These are phyloP conservation scores for Aegle marmelos DNA, from an alignment of 345 rosid genomes.

Conservation along the genomic window DNA sequence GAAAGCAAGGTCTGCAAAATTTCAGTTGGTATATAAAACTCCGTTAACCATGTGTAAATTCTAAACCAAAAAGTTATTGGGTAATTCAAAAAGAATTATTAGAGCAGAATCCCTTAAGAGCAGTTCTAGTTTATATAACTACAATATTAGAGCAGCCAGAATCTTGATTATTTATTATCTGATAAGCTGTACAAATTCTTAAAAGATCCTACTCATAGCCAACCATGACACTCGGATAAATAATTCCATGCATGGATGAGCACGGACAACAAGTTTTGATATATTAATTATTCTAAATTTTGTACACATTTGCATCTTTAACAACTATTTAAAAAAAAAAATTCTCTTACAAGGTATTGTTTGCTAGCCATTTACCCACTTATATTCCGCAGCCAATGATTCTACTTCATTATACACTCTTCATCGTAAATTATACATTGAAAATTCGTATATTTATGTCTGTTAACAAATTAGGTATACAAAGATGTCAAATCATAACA, in stretches of 20 bases:
- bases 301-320: no score
- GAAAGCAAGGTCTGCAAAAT: not conserved
- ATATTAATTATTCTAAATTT: no score
- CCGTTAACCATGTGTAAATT: not conserved
- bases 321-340: no score
- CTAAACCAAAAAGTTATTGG: not conserved
- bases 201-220: slow-evolving; percentile 7
- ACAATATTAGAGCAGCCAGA: not conserved
- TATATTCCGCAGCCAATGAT: no score
- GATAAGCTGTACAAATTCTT: not conserved
- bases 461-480: no score
- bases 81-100: not conserved
- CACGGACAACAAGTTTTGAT: not conserved
- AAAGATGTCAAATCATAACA: no score
- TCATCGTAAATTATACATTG: no score
- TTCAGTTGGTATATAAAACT: not conserved
- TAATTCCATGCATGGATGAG: not conserved
- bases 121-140: not conserved
- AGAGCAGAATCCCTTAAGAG: not conserved
- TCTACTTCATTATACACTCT: no score
- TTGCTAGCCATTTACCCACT: no score
- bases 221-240: slow-evolving; percentile 5
- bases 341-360: no score
- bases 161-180: not conserved
- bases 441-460: no score